Conservation (phyloP, 495 filamentous ascomycete species). For the Penicillium nucicola region DNA sequence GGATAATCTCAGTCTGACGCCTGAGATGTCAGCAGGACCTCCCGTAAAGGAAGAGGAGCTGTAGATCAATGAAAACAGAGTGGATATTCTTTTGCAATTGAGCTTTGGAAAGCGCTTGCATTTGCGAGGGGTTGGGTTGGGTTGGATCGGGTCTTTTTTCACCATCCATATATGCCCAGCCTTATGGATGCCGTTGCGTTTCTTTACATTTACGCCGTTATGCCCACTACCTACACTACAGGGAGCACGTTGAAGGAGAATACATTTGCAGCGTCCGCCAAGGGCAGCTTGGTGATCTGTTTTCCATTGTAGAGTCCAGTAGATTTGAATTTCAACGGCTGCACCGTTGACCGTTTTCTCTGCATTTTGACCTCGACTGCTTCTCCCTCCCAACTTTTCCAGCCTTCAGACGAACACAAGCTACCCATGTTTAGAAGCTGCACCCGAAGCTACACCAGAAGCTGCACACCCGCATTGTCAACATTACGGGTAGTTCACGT, state of each 20-base stretch:
- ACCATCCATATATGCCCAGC: conserved; percentile 1
- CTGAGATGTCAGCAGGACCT: conserved; percentile 2
- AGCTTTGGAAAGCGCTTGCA: neutral
- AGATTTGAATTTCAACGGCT: too few species aligned
- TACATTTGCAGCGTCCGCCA: conserved; percentile 19
- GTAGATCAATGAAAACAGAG: conserved; percentile 13
- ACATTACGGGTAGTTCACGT: conserved; percentile 5
- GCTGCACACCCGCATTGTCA: neutral
- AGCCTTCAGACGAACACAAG: neutral
- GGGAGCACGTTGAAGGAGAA: conserved; percentile 19
- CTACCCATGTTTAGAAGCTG: conserved; percentile 1
- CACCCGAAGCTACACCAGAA: too few species aligned
- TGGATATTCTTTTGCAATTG: neutral
- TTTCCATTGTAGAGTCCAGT: too few species aligned
- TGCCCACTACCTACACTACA: conserved; percentile 23
- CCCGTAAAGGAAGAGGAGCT: conserved; percentile 35
- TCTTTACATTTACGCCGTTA: conserved; percentile 22
- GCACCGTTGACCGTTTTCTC: too few species aligned
- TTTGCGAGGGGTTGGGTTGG: neutral
- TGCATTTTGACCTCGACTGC: too few species aligned
- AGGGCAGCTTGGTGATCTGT: conserved; percentile 15
- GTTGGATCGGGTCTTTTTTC: neutral
- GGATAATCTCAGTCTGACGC: conserved; percentile 5
- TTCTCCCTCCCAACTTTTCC: neutral
- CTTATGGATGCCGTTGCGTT: neutral